Percentiles rank a stretch among this genome's conserved stretches.
phyloP scores from a whole-genome alignment of 306 rosid species.

The Fragaria vesca region DNA sequence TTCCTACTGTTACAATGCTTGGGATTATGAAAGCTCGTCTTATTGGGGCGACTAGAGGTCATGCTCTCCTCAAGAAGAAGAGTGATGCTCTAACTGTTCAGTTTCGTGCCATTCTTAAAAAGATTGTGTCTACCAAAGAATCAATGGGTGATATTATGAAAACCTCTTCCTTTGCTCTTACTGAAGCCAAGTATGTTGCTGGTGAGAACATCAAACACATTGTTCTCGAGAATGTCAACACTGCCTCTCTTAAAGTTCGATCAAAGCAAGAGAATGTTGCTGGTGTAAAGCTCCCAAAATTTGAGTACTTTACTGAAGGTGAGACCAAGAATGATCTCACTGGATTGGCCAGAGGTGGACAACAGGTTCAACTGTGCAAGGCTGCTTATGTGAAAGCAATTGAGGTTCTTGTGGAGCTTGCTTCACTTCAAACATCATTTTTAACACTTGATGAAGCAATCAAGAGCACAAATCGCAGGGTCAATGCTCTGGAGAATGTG shows the following conservation, averaged over 20 bases:
- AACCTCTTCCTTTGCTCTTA: constrained; percentile 73
- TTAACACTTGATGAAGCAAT: constrained; percentile 90
- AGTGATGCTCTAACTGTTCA: constrained; percentile 93
- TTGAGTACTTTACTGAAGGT: constrained; percentile 62
- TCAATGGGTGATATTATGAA: constrained; percentile 97
- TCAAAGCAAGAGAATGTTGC: constrained; percentile 85
- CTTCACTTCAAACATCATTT: constrained; percentile 92
- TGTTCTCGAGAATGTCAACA: constrained; percentile 82
- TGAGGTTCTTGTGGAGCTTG: constrained; percentile 95
- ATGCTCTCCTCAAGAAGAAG: constrained; percentile 95
- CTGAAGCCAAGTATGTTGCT: constrained; percentile 92
- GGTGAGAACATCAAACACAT: constrained; percentile 87
- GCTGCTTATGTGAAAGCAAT: constrained; percentile 80
- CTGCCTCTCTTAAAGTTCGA: constrained; percentile 75
- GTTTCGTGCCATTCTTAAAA: constrained; percentile 80
- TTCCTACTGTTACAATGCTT: constrained; percentile 94
- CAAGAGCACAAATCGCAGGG: constrained; percentile 93
- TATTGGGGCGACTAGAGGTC: constrained; percentile 87
- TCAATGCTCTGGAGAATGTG: constrained; percentile 86
- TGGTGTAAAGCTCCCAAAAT: constrained; percentile 91
- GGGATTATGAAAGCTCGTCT: constrained; percentile 82
- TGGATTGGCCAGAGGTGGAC: constrained; percentile 93
- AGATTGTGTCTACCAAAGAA: constrained; percentile 87
- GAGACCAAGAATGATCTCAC: constrained; percentile 90
- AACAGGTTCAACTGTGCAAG: constrained; percentile 90